Base-by-base conservation (phyloP, 2,329 filamentous ascomycete genomes). In the Ilyonectria robusta region DNA sequence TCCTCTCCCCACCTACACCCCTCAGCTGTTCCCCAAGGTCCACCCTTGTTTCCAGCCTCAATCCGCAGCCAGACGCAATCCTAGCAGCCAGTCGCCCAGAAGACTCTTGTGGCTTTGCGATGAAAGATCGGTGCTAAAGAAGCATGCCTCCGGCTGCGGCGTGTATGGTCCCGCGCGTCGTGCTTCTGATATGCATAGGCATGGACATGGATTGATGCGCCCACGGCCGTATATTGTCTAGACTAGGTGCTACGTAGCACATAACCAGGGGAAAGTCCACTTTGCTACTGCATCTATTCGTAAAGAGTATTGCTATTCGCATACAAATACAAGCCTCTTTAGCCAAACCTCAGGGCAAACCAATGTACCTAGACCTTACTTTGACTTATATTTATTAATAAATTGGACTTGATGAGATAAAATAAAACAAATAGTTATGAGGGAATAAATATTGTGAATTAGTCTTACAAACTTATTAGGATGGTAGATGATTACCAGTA, bases 111-210 rank as follows among this genome's bases (percentile, higher is more conserved):
- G 33, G 35, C 56, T 48, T 35, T 42, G 33, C 11, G 10, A 33
- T 44, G 23, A 26, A 42, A 33, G 59, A 62, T 57, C 59, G 59
- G 59, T 56, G 54, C 59, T 62, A 62, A 50, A 23, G 46, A 23
- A 15, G 31, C 47, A n/a, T 56, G 56, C 50, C 37, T 59, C 21
- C 40, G 19, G 55, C 37, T 42, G 51, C 51, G 57, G 57, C 47
- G 51, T 51, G 26, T 29, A 6, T 60, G 17, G 44, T 15, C 57
- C 40, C 55, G 2, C 42, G 23, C 21, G 5, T 15, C 40, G 23
- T 10, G 21, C 23, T 37, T 50, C 31, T 9, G 6, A 17, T 29
- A 15, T 8, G 37, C 19, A n/a, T 33, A 15, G 6, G 21, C 51
- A 62, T 62, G 50, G 31, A 50, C 37, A 50, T 56, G 29, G 51